phyloP scores from a whole-genome alignment of 2,329 filamentous ascomycete genomes.

The Hymenoscyphus fraxineus region DNA sequence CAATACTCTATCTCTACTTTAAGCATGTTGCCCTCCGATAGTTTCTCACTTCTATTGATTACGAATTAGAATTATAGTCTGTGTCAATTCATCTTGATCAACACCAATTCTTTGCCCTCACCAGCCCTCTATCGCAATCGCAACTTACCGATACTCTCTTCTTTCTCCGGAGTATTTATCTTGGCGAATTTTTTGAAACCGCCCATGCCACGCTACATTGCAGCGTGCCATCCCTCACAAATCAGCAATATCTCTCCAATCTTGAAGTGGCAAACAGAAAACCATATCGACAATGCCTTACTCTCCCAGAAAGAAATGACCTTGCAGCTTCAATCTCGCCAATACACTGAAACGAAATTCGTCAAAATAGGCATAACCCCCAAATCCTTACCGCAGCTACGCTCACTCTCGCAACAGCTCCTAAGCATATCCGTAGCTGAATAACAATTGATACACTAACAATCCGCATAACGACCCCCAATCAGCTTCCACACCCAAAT shows the following conservation, averaged over 20 bases:
- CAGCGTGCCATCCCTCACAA: neutral
- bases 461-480: neutral
- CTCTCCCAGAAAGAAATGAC: neutral
- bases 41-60: too few species aligned
- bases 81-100: neutral
- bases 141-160: neutral
- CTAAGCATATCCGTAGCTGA: neutral
- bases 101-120: neutral
- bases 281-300: neutral
- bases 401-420: too few species aligned
- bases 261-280: neutral
- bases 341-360: neutral
- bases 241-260: neutral
- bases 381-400: neutral
- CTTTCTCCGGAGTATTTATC: neutral
- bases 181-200: neutral
- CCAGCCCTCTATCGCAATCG: neutral
- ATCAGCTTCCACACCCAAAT: neutral
- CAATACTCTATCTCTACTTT: too few species aligned
- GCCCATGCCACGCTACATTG: neutral
- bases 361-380: neutral
- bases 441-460: neutral
- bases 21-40: too few species aligned
- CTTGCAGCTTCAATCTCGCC: neutral
- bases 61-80: too few species aligned